Conservation (phyloP, 352 stramenopile genomes). For the Globisporangium splendens region DNA sequence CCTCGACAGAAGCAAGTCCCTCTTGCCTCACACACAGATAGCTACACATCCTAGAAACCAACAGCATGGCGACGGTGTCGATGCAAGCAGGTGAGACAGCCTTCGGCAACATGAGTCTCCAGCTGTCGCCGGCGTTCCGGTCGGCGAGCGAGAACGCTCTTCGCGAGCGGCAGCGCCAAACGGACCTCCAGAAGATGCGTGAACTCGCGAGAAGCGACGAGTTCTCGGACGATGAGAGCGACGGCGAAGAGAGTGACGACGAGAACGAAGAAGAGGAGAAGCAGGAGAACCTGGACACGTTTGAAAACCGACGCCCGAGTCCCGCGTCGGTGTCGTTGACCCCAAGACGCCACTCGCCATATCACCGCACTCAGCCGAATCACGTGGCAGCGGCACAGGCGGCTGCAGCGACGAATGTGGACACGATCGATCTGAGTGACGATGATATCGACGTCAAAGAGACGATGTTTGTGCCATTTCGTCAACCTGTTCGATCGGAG, state of each 20-base stretch:
- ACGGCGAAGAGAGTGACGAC: slow-evolving; percentile 60
- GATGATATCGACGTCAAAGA: slow-evolving; percentile 47
- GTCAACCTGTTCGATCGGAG: slow-evolving; percentile 19
- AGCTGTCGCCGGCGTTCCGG: slow-evolving; percentile 58
- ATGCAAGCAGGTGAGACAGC: slow-evolving; percentile 45
- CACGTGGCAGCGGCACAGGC: slow-evolving; percentile 60
- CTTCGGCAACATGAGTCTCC: slow-evolving; percentile 42
- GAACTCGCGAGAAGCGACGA: slow-evolving; percentile 74
- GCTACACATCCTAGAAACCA: no score
- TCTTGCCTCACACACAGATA: no score
- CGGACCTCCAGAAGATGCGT: slow-evolving; percentile 57
- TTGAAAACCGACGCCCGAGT: slow-evolving; percentile 7
- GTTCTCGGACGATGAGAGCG: slow-evolving; percentile 80
- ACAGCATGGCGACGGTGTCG: slow-evolving; percentile 53
- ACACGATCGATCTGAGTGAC: slow-evolving; percentile 40
- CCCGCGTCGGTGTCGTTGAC: slow-evolving; percentile 10
- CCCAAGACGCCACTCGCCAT: slow-evolving; percentile 12
- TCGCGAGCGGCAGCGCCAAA: slow-evolving; percentile 20
- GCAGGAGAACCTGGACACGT: slow-evolving; percentile 10
- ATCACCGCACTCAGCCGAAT: slow-evolving; percentile 32
- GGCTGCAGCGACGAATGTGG: slow-evolving; percentile 40
- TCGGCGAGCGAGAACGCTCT: slow-evolving; percentile 40
- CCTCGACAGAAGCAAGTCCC: not conserved
- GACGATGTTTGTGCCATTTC: slow-evolving; percentile 54
- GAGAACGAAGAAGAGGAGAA: slow-evolving; percentile 27